Conservation (phyloP, 2,329 filamentous ascomycete species). For the Botrytis sinoallii region DNA sequence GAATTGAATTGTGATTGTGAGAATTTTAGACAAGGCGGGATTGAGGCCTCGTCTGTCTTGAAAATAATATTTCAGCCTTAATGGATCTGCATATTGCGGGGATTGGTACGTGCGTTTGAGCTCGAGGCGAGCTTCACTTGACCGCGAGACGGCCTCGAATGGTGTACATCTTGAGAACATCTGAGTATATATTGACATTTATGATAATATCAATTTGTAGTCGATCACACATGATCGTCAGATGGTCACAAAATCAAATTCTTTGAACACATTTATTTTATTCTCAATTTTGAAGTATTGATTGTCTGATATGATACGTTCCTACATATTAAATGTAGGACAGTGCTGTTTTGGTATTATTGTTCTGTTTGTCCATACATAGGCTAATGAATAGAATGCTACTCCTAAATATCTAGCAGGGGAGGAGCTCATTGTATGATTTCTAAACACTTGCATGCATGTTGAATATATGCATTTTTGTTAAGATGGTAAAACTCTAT, state of each 20-base stretch:
- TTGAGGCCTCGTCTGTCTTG: slow-evolving; percentile 21
- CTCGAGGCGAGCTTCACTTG: neutral
- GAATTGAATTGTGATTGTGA: neutral
- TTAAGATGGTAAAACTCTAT: neutral
- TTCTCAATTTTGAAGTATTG: neutral
- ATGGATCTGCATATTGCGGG: slow-evolving; percentile 6
- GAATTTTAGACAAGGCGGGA: slow-evolving; percentile 21
- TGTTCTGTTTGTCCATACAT: neutral
- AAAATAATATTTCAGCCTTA: slow-evolving; percentile 20
- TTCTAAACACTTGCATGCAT: neutral
- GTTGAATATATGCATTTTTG: neutral
- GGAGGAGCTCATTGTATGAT: neutral
- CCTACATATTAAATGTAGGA: neutral
- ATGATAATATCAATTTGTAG: neutral
- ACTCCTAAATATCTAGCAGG: neutral
- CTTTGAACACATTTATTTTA: neutral
- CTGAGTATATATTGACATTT: neutral
- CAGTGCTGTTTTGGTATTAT: neutral
- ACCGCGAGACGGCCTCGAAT: neutral
- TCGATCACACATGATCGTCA: neutral
- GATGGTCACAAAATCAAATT: neutral
- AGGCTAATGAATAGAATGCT: neutral
- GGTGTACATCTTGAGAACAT: neutral
- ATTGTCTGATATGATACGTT: neutral
- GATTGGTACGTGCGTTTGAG: neutral